A percentile compares a stretch with the other conserved stretches of the same genome.
Conservation (phyloP, 805 yeast genomes). For the Wickerhamiella kurtzmanii region DNA sequence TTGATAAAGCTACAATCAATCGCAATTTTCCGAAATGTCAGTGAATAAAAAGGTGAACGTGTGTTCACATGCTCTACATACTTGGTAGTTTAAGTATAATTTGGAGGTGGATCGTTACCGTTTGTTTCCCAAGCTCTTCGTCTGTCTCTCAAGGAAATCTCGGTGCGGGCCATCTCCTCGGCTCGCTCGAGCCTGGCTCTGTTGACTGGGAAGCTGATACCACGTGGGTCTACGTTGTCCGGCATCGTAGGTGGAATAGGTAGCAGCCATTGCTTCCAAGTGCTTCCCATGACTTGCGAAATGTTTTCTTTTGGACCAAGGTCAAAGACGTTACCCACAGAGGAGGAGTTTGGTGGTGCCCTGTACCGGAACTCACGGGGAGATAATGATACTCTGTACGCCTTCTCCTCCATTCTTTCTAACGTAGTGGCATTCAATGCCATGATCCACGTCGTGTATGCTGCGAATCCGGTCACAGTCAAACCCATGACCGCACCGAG, state of each 20-base stretch:
- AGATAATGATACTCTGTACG: slow-evolving; percentile 26
- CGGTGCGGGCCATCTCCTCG: slow-evolving; percentile 25
- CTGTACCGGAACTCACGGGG: slow-evolving; percentile 28
- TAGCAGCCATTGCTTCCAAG: slow-evolving; percentile 53
- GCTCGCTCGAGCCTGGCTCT: slow-evolving; percentile 20
- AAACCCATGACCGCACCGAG: slow-evolving; percentile 40
- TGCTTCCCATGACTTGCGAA: slow-evolving; percentile 58
- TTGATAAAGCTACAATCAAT: neutral
- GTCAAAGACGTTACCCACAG: slow-evolving; percentile 59
- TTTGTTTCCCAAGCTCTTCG: slow-evolving; percentile 18
- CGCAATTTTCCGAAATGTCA: neutral
- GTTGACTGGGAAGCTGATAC: slow-evolving; percentile 29
- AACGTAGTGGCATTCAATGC: slow-evolving; percentile 63
- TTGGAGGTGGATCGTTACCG: neutral
- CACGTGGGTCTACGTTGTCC: slow-evolving; percentile 28
- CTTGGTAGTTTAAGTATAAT: neutral
- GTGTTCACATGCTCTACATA: neutral
- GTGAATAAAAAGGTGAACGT: too few relatives aligned
- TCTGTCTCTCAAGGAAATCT: slow-evolving; percentile 16
- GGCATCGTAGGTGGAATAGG: slow-evolving; percentile 33
- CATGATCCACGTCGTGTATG: slow-evolving; percentile 42
- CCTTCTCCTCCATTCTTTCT: slow-evolving; percentile 40
- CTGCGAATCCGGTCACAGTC: slow-evolving; percentile 39
- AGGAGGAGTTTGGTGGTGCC: slow-evolving; percentile 31
- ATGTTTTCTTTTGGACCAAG: slow-evolving; percentile 54